Evolutionary conservation across 208 protist genomes (phyloP).

Genomic region (Naegleria lovaniensis): DNA sequence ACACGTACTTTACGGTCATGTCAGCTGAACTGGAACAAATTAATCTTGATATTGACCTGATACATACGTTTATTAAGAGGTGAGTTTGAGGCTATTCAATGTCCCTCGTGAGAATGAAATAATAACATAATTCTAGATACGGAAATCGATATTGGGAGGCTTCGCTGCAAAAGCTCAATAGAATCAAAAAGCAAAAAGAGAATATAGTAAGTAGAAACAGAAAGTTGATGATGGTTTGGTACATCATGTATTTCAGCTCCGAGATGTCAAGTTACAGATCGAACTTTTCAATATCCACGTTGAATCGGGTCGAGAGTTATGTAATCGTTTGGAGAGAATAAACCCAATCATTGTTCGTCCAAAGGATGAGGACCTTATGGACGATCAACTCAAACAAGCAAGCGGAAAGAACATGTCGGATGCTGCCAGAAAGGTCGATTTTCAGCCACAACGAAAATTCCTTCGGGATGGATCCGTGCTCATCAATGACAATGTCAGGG

Average conservation of each 20-base stretch:
- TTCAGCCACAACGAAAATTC: not conserved
- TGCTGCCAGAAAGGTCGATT: too few relatives aligned
- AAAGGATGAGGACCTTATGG: not conserved
- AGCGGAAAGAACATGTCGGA: not conserved
- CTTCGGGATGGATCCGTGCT: not conserved
- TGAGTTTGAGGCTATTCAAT: not conserved
- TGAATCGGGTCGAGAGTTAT: not conserved
- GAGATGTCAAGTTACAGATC: constrained; percentile 19
- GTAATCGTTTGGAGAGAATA: not conserved
- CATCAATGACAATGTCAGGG: not conserved
- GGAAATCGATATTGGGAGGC: not conserved
- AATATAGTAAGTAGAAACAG: not conserved
- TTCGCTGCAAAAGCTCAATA: not conserved
- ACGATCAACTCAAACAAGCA: not conserved
- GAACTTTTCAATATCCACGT: constrained; percentile 20
- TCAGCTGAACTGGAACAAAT: not conserved
- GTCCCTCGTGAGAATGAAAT: too few relatives aligned
- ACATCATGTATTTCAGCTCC: too few relatives aligned
- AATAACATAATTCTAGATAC: not conserved
- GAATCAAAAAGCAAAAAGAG: not conserved
- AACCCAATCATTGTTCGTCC: not conserved
- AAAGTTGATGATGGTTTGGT: too few relatives aligned
- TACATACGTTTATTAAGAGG: not conserved
- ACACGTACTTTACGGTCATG: not conserved
- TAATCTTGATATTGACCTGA: not conserved